Conservation (phyloP, 768 basidiomycete species). For the Russula lepida region DNA sequence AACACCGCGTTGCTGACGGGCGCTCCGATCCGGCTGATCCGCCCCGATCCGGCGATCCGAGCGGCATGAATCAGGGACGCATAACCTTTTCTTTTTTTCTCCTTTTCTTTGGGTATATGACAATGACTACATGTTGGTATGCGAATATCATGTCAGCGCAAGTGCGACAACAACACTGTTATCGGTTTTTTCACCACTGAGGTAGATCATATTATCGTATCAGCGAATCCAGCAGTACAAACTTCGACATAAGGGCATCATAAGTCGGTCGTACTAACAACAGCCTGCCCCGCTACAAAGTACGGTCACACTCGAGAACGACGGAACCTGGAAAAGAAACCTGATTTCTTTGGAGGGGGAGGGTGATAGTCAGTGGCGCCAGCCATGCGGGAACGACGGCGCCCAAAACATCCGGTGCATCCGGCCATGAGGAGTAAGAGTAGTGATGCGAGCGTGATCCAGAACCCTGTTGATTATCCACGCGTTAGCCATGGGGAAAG, state of each 20-base stretch:
- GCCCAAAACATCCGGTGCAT: constrained; percentile 9
- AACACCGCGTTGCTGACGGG: no score
- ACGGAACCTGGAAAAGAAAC: constrained; percentile 1
- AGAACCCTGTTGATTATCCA: constrained; percentile 6
- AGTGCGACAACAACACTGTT: no score
- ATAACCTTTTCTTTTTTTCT: no score
- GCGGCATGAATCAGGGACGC: no score
- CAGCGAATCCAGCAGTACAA: not conserved
- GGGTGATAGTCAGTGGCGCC: constrained; percentile 1
- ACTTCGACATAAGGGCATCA: not conserved
- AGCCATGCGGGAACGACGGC: constrained; percentile 18
- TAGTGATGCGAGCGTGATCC: constrained; percentile 16
- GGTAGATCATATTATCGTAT: not conserved
- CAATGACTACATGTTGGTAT: no score
- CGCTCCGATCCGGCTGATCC: no score
- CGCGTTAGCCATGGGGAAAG: not conserved
- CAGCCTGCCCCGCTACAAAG: not conserved
- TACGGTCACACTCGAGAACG: not conserved
- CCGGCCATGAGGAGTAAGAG: constrained; percentile 16
- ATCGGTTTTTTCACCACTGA: no score
- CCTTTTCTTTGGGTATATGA: no score
- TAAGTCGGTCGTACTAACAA: not conserved
- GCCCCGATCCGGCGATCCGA: no score
- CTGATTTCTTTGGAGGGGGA: constrained; percentile 2
- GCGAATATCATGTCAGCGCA: no score